Base-by-base conservation (phyloP, 2,329 filamentous ascomycete species). In the Botryotinia calthae region DNA sequence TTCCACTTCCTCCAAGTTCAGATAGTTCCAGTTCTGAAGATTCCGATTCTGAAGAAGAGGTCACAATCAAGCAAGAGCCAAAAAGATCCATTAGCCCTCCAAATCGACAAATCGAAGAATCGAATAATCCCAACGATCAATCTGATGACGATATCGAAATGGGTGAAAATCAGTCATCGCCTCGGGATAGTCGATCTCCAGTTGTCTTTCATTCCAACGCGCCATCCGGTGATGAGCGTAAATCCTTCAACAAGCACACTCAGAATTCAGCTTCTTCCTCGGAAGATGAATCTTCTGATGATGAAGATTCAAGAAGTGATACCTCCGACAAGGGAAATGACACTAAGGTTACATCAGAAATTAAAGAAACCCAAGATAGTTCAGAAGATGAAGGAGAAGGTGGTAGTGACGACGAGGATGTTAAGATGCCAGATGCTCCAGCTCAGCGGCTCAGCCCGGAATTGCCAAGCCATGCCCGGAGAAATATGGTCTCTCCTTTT, bases 131-230 rank as follows among this genome's bases (percentile, higher is more conserved):
- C 28, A 56, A 71, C 25, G 34, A 40, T 9, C 59, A 63, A 51
- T 74, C 69, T 5, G 72, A 76, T 12, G 73, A 72, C 10, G 67
- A 75, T 68, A 12, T 68, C 14, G 75, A 76, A 46, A 73, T 70
- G 40, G 74, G 76, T 37, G 77, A 77, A 44, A 73, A 76, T 18
- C 75, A 75, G 16, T 77, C 76, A 18, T 77, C 77, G 6, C 72
- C 61, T 16, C 75, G 78, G 1, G 78, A 79, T 40, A 80, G 78
- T 73, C 78, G 79, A 61, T 80, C 79, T 34, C 79, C 79, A 28
- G 73, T 79, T 34, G 72, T 75, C 20, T 79, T 79, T 74, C 61
- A 68, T 58, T 65, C 67, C 31, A 34, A 70, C 59, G 59, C 66
- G 59, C 48, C 72, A 61, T 59, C 65, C 22, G 56, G 70, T 6